Conservation (phyloP, 805 yeast species). For the Starmera dryadoides region DNA sequence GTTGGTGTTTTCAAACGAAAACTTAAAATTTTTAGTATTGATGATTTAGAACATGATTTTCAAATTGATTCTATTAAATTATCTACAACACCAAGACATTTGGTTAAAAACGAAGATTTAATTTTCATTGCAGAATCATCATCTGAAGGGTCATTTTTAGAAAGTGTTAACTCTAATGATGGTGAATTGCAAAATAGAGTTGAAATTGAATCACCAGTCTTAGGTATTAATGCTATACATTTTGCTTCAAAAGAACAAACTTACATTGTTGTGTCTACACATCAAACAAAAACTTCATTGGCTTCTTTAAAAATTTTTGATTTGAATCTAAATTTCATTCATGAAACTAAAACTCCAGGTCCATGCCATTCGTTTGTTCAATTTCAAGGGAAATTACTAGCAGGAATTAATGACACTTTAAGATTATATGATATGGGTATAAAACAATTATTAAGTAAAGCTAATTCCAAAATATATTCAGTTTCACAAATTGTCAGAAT, state of each 20-base stretch:
- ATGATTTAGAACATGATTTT: conserved; percentile 27
- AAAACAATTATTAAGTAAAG: conserved; percentile 69
- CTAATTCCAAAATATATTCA: conserved; percentile 38
- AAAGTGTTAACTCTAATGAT: conserved; percentile 6
- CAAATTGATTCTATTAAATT: conserved; percentile 33
- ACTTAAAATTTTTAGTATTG: conserved; percentile 50
- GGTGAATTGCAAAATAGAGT: conserved; percentile 7
- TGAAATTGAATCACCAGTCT: conserved; percentile 5
- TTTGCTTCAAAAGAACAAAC: conserved; percentile 19
- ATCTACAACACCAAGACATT: conserved; percentile 42
- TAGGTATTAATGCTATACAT: conserved; percentile 8
- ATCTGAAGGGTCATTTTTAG: conserved; percentile 4
- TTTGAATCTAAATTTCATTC: conserved; percentile 40
- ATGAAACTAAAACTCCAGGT: conserved; percentile 49
- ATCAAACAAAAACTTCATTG: conserved; percentile 2
- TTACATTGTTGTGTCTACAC: conserved; percentile 12
- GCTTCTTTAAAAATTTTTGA: conserved; percentile 20
- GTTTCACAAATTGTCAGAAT: conserved; percentile 47
- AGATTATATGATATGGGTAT: conserved; percentile 68
- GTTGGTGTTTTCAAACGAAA: conserved; percentile 51
- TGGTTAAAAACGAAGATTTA: conserved; percentile 20
- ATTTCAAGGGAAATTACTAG: conserved; percentile 56
- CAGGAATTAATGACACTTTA: conserved; percentile 45
- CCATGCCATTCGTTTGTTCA: conserved; percentile 40
- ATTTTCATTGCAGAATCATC: conserved; percentile 13